These are phyloP conservation scores for Laburnicola sp. DNA, from an alignment of 2,329 filamentous ascomycete species.

Conservation along the genomic window DNA sequence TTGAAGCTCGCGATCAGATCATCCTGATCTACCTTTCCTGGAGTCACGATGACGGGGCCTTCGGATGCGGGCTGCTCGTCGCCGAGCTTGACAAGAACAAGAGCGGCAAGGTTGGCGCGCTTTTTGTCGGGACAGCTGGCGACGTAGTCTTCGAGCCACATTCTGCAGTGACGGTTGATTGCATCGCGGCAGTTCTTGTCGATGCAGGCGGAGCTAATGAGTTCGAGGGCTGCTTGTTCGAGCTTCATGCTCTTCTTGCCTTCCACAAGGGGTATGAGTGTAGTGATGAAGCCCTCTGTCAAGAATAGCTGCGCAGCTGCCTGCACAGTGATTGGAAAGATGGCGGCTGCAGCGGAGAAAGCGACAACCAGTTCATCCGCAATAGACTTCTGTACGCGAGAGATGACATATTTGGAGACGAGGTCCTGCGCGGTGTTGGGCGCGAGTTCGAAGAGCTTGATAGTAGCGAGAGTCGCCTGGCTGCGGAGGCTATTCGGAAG, in stretches of 20 bases:
- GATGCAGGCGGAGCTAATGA: constrained; percentile 90
- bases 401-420: constrained; percentile 74
- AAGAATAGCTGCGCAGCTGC: constrained; percentile 79
- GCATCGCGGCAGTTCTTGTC: constrained; percentile 79
- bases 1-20: constrained; percentile 61
- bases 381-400: constrained; percentile 70
- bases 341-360: constrained; percentile 85
- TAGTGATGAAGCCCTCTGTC: no score
- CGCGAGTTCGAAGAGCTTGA: constrained; percentile 80
- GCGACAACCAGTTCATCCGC: constrained; percentile 88
- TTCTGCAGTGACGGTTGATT: constrained; percentile 79
- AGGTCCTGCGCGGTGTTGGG: constrained; percentile 70
- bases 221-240: constrained; percentile 81
- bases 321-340: constrained; percentile 83
- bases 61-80: constrained; percentile 43
- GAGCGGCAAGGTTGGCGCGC: constrained; percentile 55
- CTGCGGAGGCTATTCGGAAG: constrained; percentile 72
- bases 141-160: constrained; percentile 85
- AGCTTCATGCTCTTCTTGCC: constrained; percentile 83
- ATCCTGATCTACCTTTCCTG: constrained; percentile 43
- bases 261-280: constrained; percentile 73
- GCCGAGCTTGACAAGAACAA: constrained; percentile 60
- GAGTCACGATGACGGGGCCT: constrained; percentile 36
- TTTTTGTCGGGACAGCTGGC: constrained; percentile 67
- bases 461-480: constrained; percentile 79